Evolutionary conservation across 2,329 filamentous ascomycete genomes (phyloP), one percentile per base, ranked within the genome.

Genomic region (Kalmusia sp.): DNA sequence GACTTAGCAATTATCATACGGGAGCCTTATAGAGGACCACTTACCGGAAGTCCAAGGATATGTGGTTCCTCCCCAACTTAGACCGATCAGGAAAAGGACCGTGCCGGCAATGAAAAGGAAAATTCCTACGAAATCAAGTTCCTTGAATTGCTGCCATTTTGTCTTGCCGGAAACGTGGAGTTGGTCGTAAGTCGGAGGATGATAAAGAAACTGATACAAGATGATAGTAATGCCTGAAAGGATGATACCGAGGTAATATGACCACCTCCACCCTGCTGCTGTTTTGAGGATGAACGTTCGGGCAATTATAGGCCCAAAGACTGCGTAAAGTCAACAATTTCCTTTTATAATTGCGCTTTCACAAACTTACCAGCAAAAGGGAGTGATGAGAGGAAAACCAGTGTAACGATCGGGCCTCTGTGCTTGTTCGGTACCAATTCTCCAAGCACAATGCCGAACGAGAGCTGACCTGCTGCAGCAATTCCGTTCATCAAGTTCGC

Each of bases 241-340:
- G 48, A 81, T 79, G 58, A 79, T 77, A 48, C 76, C 77, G 2
- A 83, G 61, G 58, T 80, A 82, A 63, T 79, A 84, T 50, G 69
- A 76, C 78, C 80, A 82, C 34, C 81, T 28, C 62, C 62, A 63
- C 3, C 58, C 58, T 14, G 58, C 54, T 15, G 58, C 49, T 4
- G 62, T 65, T 68, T 80, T 80, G 80, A 41, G 6, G 37, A 73
- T 68, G n/a, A 73, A 63, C 3, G 58, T 63, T 1, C 80, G 81
- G 2, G 80, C 80, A 49, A 83, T 79, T 37, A 81, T 66, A 15
- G 79, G 78, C 0, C 79, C 81, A 51, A 79, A 77, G 24, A 76
- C 71, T 50, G 45, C 4, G 15, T 25, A 11, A n/a, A 12, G 41
- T 52, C 45, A 49, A 28, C 38, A 38, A 14, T 3, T 5, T 27